Evolutionary conservation across 768 basidiomycete genomes (phyloP), one percentile per base, ranked within the genome.

Genomic region (Suillus clintonianus): DNA sequence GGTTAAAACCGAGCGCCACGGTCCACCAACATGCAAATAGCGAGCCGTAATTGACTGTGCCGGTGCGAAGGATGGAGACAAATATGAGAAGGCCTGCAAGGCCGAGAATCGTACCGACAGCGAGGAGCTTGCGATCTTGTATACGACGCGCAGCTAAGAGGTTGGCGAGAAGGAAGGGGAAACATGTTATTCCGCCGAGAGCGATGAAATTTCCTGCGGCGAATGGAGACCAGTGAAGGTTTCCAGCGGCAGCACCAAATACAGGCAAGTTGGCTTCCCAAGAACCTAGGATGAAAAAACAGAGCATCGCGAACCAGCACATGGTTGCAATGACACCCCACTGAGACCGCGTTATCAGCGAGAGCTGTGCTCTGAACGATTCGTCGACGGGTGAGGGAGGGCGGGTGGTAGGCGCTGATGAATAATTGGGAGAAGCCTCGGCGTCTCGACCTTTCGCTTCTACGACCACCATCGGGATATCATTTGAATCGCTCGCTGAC

Each of bases 121-220:
- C 83, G 32, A 90, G 84, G 42, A 85, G 82, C 42, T 80, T 75
- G 7, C 89, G 83, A 70, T 90, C 89, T 66, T 89, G 88, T 15
- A 85, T 74, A 56, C 83, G 83, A 27, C 80, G 80, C 4, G 86
- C 84, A 64, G 86, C 75, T 70, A 83, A 72, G 63, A 90, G 78
- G 74, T 88, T 89, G 36, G 80, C 68, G 64, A 89, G 78, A 58
- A 90, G 85, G 79, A 91, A 89, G 5, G 89, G 89, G 71, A 90
- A 84, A 39, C 84, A 79, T 27, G 81, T 77, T 32, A 84, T 75
- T 11, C 87, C 89, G 19, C 88, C 88, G 15, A 90, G 81, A 32
- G 86, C 88, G 72, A 90, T 87, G 76, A 89, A 86, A 74, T 89
- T 89, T 9, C 87, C 89, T 4, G 88, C 86, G n/a, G 82, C 79